A percentile compares a stretch with the other conserved stretches of the same genome.
These are phyloP conservation scores for Backusella tarrabulga DNA, from an alignment of 192 early-diverging fungal genomes.

Conservation along the genomic window DNA sequence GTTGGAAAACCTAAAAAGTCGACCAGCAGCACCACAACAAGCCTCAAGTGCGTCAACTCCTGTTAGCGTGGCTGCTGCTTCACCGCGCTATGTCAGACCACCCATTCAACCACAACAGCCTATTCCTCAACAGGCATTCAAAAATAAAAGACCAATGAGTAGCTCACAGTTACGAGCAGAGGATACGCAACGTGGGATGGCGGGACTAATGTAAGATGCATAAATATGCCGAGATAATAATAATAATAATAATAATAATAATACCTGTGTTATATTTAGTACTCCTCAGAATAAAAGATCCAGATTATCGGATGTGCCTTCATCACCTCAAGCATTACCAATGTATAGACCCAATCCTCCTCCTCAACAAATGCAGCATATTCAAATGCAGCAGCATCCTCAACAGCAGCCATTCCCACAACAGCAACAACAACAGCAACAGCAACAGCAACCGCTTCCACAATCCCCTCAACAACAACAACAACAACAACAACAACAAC, in stretches of 20 bases:
- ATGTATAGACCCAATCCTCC: slow-evolving; percentile 3
- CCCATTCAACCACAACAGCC: slow-evolving; percentile 3
- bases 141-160: slow-evolving; percentile 6
- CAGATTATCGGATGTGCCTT: slow-evolving; percentile 3
- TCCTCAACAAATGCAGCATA: background rate
- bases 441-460: background rate
- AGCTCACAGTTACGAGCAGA: slow-evolving; percentile 17
- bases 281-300: slow-evolving; percentile 13
- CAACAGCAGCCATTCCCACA: background rate
- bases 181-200: slow-evolving; percentile 9
- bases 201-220: slow-evolving; percentile 11
- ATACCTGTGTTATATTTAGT: background rate
- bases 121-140: background rate
- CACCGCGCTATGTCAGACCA: background rate
- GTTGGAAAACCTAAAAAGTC: slow-evolving; percentile 41
- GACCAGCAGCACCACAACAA: slow-evolving; percentile 10
- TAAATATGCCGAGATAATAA: background rate
- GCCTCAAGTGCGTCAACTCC: background rate
- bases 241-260: no score
- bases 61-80: background rate
- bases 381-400: slow-evolving; percentile 8
- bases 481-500: background rate
- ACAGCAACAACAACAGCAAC: slow-evolving; percentile 6
- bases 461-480: background rate
- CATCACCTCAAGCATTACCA: slow-evolving; percentile 2